Base-by-base conservation (phyloP, 768 basidiomycete species). In the Paxillus involutus region DNA sequence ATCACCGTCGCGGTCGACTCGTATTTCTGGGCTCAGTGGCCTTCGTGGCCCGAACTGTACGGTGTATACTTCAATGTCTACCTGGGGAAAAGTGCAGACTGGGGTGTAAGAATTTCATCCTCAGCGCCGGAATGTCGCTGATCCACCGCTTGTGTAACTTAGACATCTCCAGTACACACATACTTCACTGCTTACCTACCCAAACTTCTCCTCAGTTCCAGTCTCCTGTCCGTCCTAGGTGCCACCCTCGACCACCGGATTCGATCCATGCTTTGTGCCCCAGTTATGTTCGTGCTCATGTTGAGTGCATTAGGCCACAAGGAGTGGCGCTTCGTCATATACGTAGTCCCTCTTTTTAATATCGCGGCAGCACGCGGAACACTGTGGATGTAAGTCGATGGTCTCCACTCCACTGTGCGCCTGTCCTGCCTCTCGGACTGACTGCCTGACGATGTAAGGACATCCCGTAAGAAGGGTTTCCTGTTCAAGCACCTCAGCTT, bases 311-410 rank as follows among this genome's bases (percentile, higher is more conserved):
- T 98, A 1, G 86, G 82, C 0, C 97, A 99, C 72, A 99, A 99
- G 68, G 97, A 99, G 71, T 99, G 97, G 97, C 82, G 97, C 7
- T 99, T 99, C 71, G 76, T 98, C 52, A 80, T 93, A 8, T 98
- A 98, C 64, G 79, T 85, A 16, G 81, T 98, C 0, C 94, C 95
- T 0, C 65, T 83, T 2, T 75, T 93, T 69, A 96, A 97, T 61
- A 69, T 94, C 3, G 82, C 86, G 2, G 93, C 90, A 2, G 87
- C 94, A 0, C 69, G 84, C 14, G 86, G 84, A 3, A 75, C 83
- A 2, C 66, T 73, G 5, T 80, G 77, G 68, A 66, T 94, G 90
- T 95, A 71, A 58, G 88, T 71, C 7, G 14, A 6, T 24, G 14
- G 43, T 51, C 4, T 26, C 30, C 43, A 19, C 32, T 43, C 30